Conservation (phyloP, 2,329 filamentous ascomycete species). For the Rhytidhysteron rufulum region DNA sequence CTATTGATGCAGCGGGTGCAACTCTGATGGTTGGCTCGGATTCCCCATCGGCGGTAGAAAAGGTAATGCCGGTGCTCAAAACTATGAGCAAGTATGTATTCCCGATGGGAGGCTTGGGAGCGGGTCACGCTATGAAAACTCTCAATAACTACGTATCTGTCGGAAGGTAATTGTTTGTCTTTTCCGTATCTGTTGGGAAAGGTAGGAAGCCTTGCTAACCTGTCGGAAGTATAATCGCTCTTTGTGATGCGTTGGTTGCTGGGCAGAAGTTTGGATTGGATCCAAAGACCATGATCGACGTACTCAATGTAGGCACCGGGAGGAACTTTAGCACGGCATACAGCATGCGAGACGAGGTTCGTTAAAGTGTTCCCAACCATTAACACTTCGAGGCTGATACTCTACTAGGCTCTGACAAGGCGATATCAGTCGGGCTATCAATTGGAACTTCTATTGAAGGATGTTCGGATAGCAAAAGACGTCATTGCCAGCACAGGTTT, state of each 20-base stretch:
- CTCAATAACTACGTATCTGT: conserved; percentile 37
- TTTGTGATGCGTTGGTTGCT: conserved; percentile 26
- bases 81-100: conserved; percentile 34
- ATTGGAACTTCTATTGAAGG: conserved; percentile 32
- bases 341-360: conserved; percentile 20
- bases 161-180: no score
- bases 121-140: conserved; percentile 36
- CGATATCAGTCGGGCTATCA: conserved; percentile 30
- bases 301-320: conserved; percentile 40
- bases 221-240: conserved; percentile 29
- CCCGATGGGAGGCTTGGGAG: conserved; percentile 30
- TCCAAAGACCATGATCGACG: conserved; percentile 38
- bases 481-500: conserved; percentile 31
- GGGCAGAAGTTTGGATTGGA: conserved; percentile 35
- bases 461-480: conserved; percentile 33
- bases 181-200: no score
- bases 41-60: conserved; percentile 19
- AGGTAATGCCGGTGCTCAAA: conserved; percentile 28
- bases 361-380: not conserved
- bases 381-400: not conserved
- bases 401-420: not conserved
- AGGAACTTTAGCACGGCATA: conserved; percentile 34
- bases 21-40: conserved; percentile 34
- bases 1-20: conserved; percentile 28
- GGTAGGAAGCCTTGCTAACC: no score